Evolutionary conservation across 306 rosid species (phyloP), one percentile per base, ranked within the genome.

Genomic region (Prunus mume): DNA sequence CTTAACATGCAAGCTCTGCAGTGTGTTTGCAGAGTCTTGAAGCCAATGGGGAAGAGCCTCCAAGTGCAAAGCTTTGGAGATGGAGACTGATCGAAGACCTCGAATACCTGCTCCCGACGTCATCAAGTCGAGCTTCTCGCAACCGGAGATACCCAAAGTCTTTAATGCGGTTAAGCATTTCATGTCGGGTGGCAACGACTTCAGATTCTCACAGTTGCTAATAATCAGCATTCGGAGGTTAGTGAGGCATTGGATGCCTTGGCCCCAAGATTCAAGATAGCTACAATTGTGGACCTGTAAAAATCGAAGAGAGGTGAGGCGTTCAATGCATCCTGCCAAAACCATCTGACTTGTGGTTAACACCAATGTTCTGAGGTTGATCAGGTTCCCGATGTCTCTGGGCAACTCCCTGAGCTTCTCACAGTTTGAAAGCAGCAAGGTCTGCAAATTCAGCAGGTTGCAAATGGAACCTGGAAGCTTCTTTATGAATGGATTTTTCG

Each of bases 401-500:
- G 86, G 88, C 22, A 82, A 60, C 56, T 41, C 38, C 57, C 30
- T 27, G 76, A 84, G 90, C 3, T 71, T 34, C 2, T 2, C 13
- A 19, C 80, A 84, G 6, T 79, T 74, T 20, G 1, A 9, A 56
- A 83, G 78, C 9, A 18, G 6, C 66, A 84, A 69, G 14, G 71
- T 56, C 25, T 82, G 80, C 74, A 84, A 74, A 30, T 67, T 79
- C 27, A 18, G 82, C 27, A 84, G 81, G 68, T 62, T 65, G 52
- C 86, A 84, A 34, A 79, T 43, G 62, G 80, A 82, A 52, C 58
- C 28, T 3, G 85, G 85, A 55, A 70, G 75, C 22, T 22, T 38
- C 24, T 15, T 34, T 19, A 83, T 56, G 57, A 1, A 34, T 1
- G 1, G 0, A 65, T 75, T 83, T 41, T 5, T 1, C 0, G 70